Percentiles rank a stretch among this genome's conserved stretches.
phyloP scores from a whole-genome alignment of 2,329 filamentous ascomycete species.

The Aspergillus sp. region DNA sequence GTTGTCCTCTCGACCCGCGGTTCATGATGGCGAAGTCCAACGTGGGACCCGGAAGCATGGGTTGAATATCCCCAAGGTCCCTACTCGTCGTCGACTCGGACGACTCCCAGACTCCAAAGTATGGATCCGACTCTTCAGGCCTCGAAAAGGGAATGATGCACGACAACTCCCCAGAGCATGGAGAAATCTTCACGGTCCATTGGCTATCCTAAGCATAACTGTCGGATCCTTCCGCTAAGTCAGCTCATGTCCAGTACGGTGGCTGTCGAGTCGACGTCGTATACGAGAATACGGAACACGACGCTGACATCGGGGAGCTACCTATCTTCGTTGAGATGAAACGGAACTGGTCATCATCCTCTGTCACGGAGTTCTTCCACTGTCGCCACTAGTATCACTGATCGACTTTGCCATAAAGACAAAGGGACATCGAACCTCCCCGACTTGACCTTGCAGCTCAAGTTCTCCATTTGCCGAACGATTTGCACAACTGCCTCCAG shows the following conservation, averaged over 20 bases:
- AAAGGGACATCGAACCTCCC: not conserved
- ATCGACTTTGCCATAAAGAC: not conserved
- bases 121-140: not conserved
- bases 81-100: not conserved
- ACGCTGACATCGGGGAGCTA: not conserved
- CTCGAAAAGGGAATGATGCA: slow-evolving; percentile 3
- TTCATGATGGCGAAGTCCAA: slow-evolving; percentile 7
- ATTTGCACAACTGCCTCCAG: not conserved
- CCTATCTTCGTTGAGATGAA: not conserved
- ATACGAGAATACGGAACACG: not conserved
- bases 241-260: not conserved
- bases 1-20: slow-evolving; percentile 20
- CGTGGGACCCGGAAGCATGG: slow-evolving; percentile 22
- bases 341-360: not conserved
- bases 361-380: not conserved
- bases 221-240: not conserved
- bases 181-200: slow-evolving; percentile 1
- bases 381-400: not conserved
- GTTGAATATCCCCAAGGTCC: slow-evolving; percentile 21
- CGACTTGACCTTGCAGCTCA: slow-evolving; percentile 1
- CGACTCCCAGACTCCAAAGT: not conserved
- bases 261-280: not conserved
- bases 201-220: not conserved
- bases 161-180: not conserved
- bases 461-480: slow-evolving; percentile 1